Percentiles rank a stretch among this genome's conserved stretches.
Evolutionary conservation across 176 grass and related monocot species (phyloP).

Genomic region (Urochloa ruziziensis): DNA sequence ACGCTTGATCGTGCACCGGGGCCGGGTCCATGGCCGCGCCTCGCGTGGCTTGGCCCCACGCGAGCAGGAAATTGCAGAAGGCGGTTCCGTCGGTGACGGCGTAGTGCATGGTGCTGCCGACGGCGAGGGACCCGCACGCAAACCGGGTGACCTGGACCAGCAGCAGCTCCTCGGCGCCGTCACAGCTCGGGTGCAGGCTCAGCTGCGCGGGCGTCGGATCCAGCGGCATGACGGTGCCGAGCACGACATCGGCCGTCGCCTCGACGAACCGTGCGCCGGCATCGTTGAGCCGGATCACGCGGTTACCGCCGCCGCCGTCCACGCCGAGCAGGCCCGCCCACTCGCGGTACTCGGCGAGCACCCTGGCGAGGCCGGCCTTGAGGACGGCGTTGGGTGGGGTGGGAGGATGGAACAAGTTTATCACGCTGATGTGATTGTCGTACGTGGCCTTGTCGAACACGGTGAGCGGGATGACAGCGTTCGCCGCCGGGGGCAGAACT

Average conservation of each 20-base stretch:
- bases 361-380: background rate
- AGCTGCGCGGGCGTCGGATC: background rate
- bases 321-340: background rate
- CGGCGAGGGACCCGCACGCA: background rate
- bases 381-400: background rate
- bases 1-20: too few species aligned
- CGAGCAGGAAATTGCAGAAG: background rate
- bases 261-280: conserved; percentile 2
- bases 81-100: background rate
- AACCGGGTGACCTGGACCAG: conserved; percentile 28
- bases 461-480: too few species aligned
- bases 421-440: background rate
- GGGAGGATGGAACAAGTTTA: conserved; percentile 21
- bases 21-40: too few species aligned
- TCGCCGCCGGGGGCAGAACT: too few species aligned
- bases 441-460: too few species aligned
- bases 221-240: background rate
- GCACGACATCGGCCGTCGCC: background rate
- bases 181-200: background rate
- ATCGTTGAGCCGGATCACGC: conserved; percentile 25
- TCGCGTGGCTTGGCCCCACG: background rate
- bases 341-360: conserved; percentile 25
- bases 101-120: background rate
- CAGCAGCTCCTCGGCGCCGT: background rate
- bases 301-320: background rate